Base-by-base conservation (phyloP, 2,329 filamentous ascomycete genomes). In the Fusarium albosuccineum region DNA sequence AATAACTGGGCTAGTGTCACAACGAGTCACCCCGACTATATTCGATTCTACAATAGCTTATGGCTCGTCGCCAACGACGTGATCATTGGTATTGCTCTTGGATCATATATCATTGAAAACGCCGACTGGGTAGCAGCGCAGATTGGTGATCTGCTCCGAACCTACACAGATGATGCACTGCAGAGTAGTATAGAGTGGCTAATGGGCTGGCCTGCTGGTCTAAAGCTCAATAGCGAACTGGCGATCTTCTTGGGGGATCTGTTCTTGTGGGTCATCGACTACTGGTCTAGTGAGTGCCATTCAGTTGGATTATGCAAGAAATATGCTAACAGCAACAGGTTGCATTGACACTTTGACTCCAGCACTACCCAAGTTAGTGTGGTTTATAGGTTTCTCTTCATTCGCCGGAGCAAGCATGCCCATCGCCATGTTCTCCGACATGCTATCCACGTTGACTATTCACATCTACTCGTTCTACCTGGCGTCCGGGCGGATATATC, bases 381-480 rank as follows among this genome's bases (percentile, higher is more conserved):
- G 93, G 83, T 89, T 97, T 72, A 93, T 99, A 66, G 96, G 96
- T 40, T 94, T 97, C 74, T 97, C 94, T 6, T 94, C 93, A 74
- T 98, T 99, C 77, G 95, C 93, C 3, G 96, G 96, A 9, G 96
- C 96, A 54, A 97, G 94, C 76, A 94, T 99, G 92, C 94, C 97
- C 2, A 96, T 99, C 54, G 94, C 95, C 17, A 87, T 99, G 63
- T 95, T 97, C 78, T 98, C 95, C 0, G 96, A 99, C 77, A 86
- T 99, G 7, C 85, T 98, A 4, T 97, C 95, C 2, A 86, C 97
- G 46, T 84, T 98, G 62, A 99, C 97, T 1, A 83, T 99, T 36
- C 96, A 99, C 79, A 97, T 99, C 57, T 97, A 98, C 82, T 97
- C 92, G 1, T 99, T 99, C 78, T 99, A 99, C 79, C 91, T 98